Evolutionary conservation across 1,284 basidiomycete genomes (phyloP).

Genomic region (Papiliotrema flavescens): DNA sequence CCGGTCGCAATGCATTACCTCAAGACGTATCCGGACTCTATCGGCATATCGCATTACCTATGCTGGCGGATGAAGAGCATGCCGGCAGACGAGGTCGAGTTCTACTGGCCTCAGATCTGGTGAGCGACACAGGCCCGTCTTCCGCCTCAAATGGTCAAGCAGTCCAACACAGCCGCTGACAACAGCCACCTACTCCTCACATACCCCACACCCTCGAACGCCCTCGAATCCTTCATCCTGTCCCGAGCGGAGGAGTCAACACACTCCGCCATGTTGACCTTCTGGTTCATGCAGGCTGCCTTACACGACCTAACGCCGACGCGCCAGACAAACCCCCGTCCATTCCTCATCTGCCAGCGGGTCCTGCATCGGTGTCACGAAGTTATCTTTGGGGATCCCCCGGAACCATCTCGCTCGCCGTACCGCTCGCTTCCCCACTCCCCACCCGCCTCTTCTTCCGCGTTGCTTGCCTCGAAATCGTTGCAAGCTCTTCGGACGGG

Average conservation of each 20-base stretch:
- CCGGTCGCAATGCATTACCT: constrained; percentile 88
- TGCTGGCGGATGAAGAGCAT: constrained; percentile 75
- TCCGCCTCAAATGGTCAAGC: neutral
- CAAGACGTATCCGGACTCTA: constrained; percentile 81
- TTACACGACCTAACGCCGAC: constrained; percentile 74
- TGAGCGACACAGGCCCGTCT: constrained; percentile 43
- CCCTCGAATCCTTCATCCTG: constrained; percentile 86
- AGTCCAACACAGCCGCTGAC: neutral
- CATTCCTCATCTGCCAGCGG: constrained; percentile 89
- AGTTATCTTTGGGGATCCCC: constrained; percentile 90
- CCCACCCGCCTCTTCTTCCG: constrained; percentile 26
- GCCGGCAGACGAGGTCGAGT: constrained; percentile 74
- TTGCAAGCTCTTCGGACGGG: neutral
- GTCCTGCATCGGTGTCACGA: constrained; percentile 90
- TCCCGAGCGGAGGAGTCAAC: constrained; percentile 82
- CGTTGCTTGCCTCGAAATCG: constrained; percentile 6
- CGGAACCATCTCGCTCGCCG: constrained; percentile 61
- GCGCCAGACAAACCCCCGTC: constrained; percentile 62
- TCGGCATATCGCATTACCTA: constrained; percentile 94
- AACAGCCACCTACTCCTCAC: constrained; percentile 84
- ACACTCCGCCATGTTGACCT: constrained; percentile 89
- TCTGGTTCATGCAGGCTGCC: constrained; percentile 97
- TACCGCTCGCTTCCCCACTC: constrained; percentile 56
- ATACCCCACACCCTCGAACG: constrained; percentile 79
- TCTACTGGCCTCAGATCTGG: constrained; percentile 97